Evolutionary conservation across 805 yeast species (phyloP).

Genomic region (Teunomyces panamensis): DNA sequence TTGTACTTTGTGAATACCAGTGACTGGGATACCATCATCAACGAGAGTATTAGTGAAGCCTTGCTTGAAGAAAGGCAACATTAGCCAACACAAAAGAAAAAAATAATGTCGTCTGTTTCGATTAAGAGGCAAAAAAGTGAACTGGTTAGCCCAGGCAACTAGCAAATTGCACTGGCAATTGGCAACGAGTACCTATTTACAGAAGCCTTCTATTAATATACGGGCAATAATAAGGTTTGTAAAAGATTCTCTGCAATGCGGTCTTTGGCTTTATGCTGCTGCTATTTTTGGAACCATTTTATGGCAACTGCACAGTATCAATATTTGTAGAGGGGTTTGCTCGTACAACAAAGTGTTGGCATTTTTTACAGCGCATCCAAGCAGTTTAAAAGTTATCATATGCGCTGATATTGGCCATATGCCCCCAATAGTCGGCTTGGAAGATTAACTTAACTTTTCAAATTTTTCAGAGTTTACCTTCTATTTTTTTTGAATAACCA

Average conservation of each 20-base stretch:
- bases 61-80: constrained; percentile 32
- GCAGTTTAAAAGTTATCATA: too few relatives aligned
- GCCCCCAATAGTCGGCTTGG: too few relatives aligned
- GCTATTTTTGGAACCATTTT: background rate
- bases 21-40: constrained; percentile 43
- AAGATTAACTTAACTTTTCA: too few relatives aligned
- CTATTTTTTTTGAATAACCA: too few relatives aligned
- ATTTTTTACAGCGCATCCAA: too few relatives aligned
- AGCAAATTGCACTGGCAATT: background rate
- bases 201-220: background rate
- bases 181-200: background rate
- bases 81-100: constrained; percentile 4
- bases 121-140: background rate
- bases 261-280: background rate
- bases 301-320: too few relatives aligned
- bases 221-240: background rate
- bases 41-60: constrained; percentile 42
- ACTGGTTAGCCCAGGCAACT: background rate
- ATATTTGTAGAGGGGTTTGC: too few relatives aligned
- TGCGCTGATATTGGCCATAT: too few relatives aligned
- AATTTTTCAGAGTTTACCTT: too few relatives aligned
- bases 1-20: constrained; percentile 37
- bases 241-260: background rate
- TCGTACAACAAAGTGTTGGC: too few relatives aligned
- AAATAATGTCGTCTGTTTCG: background rate